Base-by-base conservation (phyloP, 192 early-diverging fungal species). In the Lunasporangiospora selenospora region DNA sequence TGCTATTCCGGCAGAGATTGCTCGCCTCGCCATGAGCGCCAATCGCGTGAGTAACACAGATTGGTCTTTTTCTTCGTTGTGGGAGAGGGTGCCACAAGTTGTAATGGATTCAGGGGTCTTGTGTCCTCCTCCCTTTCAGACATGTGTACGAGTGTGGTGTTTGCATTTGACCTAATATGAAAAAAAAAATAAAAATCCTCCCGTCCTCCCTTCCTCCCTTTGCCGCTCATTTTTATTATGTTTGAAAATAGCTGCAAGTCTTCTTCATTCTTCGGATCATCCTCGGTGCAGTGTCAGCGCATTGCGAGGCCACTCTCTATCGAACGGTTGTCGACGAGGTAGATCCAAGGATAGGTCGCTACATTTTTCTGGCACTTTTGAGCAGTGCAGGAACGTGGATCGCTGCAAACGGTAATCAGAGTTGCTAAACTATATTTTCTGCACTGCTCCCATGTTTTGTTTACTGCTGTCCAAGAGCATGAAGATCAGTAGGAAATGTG, bases 351-450 rank as follows among this genome's bases (percentile, higher is more conserved):
- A 80, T 92, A 16, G 93, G 87, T 8, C 83, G 86, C 2, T 90
- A 89, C 62, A 64, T 89, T 12, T 60, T 90, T 21, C 24, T 92
- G 37, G 83, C 81, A 32, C 62, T 93, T 41, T 41, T 87, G 5
- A 78, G 84, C 26, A 85, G 88, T 65, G 89, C 96, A 9, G 97
- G 97, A 27, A 89, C 98, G 87, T 96, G 88, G 69, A 91, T 92
- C 50, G 76, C 94, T 9, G 83, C 90, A 0, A 83, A 85, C 41
- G 88, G 92, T 92, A 81, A 58, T 57, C 15, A 0, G 1, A 12
- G 10, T 39, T 21, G 10, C 36, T 24, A 19, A 34, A 65, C 19
- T 19, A 21, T 36, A 49, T 2, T 40, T 39, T 24, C n/a, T n/a
- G n/a, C n/a, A n/a, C n/a, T n/a, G n/a, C n/a, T n/a, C n/a, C n/a